A percentile compares a stretch with the other conserved stretches of the same genome.
Conservation (phyloP, 306 rosid species). For the Malus fusca region DNA sequence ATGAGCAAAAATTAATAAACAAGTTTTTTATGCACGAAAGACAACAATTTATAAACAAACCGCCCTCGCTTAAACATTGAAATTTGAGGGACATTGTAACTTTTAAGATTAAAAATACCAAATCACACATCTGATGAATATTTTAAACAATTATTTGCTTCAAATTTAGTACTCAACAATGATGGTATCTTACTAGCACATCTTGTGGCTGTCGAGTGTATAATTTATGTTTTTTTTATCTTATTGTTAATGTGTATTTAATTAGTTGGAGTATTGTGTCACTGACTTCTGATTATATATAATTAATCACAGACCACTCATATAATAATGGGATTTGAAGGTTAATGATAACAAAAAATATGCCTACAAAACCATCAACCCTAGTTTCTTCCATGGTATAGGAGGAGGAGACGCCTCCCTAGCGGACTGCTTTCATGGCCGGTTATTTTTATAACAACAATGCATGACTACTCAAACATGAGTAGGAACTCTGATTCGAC, state of each 20-base stretch:
- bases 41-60: neutral
- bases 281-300: neutral
- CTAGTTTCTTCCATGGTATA: neutral
- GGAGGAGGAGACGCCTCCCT: neutral
- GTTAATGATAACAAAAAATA: neutral
- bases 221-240: neutral
- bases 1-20: neutral
- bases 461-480: too few species aligned
- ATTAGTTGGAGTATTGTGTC: neutral
- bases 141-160: neutral
- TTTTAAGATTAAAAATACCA: neutral
- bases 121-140: neutral
- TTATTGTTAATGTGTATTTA: neutral
- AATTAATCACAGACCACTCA: slow-evolving; percentile 8
- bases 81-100: neutral
- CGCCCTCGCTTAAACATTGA: neutral
- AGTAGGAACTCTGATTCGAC: too few species aligned
- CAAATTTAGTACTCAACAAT: neutral
- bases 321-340: neutral
- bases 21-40: neutral
- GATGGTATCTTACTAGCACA: neutral
- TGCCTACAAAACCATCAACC: neutral
- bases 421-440: neutral
- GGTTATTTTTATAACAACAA: neutral
- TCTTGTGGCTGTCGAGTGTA: neutral